Evolutionary conservation across 169 alveolate genomes (phyloP), one percentile per base, ranked within the genome.

Genomic region (Pseudocohnilembus persalinus): DNA sequence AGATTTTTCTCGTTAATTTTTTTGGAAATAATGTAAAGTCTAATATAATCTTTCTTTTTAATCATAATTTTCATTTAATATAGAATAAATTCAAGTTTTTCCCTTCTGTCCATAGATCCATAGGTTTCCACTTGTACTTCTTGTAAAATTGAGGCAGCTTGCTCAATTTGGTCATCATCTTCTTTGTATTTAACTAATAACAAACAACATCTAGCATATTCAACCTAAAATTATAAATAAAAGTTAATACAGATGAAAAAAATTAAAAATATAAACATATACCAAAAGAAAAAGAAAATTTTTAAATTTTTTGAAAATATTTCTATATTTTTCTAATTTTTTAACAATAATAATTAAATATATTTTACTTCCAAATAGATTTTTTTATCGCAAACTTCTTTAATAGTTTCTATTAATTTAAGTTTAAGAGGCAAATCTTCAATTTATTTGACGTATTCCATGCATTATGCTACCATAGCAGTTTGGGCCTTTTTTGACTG

Each of bases 51-150:
- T 63, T 84, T 83, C 83, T 93, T 91, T 31, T 82, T 83, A 24
- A 93, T 82, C 87, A 93, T 92, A 29, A 91, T 84, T 74, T 90
- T 83, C 93, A 93, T 92, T 89, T 93, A 89, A 77, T 91, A 91
- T 25, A 93, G 83, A 63, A 93, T 93, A 80, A 89, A 93, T 81
- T 93, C 95, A 29, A 93, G 86, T 84, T 93, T 93, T 81, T 93
- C 95, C 65, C 91, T 88, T 30, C 68, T 90, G 73, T 93, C 94
- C 91, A 93, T 87, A 6, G 96, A 93, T 31, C 96, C 96, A 83
- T 91, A 93, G 28, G 95, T 92, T 83, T 93, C 96, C 73, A 93
- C 90, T 76, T 81, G 35, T 6, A 93, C 94, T 80, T 93, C 96
- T 74, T 93, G 90, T 30, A 93, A 87, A 34, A 90, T 90, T 76